Base-by-base conservation (phyloP, 495 filamentous ascomycete genomes). In the Daldinia decipiens region DNA sequence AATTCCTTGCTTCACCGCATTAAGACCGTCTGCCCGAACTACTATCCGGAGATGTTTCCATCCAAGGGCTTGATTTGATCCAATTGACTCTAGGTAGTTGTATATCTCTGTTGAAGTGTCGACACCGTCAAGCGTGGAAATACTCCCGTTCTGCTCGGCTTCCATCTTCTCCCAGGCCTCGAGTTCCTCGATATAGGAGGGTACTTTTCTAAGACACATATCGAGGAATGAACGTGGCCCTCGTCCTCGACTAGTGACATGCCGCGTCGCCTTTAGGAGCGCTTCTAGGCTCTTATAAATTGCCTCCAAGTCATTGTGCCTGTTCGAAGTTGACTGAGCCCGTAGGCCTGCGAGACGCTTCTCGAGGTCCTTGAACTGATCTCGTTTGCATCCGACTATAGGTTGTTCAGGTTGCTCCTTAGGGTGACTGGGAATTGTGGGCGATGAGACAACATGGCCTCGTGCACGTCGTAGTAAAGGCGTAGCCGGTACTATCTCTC, bases 21-120 rank as follows among this genome's bases (percentile, higher is more conserved):
- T 71, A 9, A 93, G 74, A n/a, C 89, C 90, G 60, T 93, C 90
- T 5, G 90, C 85, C 60, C 91, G 85, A 24, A 90, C 89, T 40
- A 91, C 83, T 53, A 86, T 80, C 56, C 86, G 85, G 0, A 94
- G 80, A 62, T 88, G 86, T 56, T 79, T 86, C 91, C 91, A 93
- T 32, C 91, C 90, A 5, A 62, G 58, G 19, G 47, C 51, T 39
- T 81, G 79, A 45, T 77, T 78, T 8, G 85, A 81, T 55, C 89
- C 89, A 26, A 88, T 78, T 0, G 81, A 72, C 70, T 93, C 91
- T 32, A 94, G 74, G 58, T 93, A 88, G 34, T 84, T 86, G 71
- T 92, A 93, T 47, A 92, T 85, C 8, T 84, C 76, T 3, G 79
- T 79, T 1, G 83, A 81, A 5, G 81, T 73, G 34, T 82, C 70